Evolutionary conservation across 305 asterid genomes (phyloP), one percentile per base, ranked within the genome.

Genomic region (Fraxinus latifolia): DNA sequence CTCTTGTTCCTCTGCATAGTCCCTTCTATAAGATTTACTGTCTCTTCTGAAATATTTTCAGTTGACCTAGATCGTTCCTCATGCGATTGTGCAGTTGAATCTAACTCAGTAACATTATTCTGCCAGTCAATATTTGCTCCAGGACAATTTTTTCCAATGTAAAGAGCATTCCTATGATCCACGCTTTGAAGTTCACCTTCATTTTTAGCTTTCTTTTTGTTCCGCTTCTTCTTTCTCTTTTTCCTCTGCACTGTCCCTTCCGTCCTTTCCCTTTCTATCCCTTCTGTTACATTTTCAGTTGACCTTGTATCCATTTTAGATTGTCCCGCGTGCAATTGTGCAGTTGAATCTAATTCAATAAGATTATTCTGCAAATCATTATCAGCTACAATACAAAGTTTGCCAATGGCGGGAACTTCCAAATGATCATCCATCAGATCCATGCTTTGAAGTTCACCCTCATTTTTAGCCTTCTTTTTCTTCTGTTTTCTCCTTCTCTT

Each of bases 371-470:
- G 83, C 19, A 72, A 76, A 76, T 55, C 78, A 81, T 65, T 68
- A 68, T 60, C 31, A 19, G 79, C 74, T 82, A 14, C 23, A 21
- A 5, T 42, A 55, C 79, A 76, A 80, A 44, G 81, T 34, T 29
- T 74, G 58, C 80, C 78, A 81, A 74, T 37, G 67, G 19, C 19
- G 0, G 85, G 50, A 76, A 72, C 74, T n/a, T 85, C 83, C 71
- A 32, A 60, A 82, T 72, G 70, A 62, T 39, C 79, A 77, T 85
- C 83, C 74, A 27, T 75, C 65, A 84, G 94, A 84, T 83, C 87
- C 72, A 80, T 21, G 86, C 39, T 80, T 76, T 62, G 80, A 31
- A 81, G 50, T 58, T 76, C 88, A 74, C 27, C 75, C 37, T 6
- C 71, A 25, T 37, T 4, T 50, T 79, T 79, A 68, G 37, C 79